Evolutionary conservation across 2,329 filamentous ascomycete genomes (phyloP).

Genomic region (Xylaria multiplex): DNA sequence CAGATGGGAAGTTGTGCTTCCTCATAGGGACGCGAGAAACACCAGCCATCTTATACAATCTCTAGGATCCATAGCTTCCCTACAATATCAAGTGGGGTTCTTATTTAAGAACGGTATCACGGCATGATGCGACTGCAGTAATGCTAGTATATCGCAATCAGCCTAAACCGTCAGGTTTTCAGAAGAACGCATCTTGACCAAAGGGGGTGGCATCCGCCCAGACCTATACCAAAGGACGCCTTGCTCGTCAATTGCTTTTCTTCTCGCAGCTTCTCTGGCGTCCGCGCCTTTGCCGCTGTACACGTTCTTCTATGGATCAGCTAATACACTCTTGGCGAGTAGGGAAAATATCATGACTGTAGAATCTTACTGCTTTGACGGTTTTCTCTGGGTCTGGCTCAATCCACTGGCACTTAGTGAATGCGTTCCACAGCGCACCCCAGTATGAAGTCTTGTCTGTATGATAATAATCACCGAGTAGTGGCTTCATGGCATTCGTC

Average conservation of each 20-base stretch:
- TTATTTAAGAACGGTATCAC: not conserved
- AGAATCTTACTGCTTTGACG: constrained; percentile 32
- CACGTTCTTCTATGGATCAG: constrained; percentile 16
- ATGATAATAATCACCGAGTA: constrained; percentile 66
- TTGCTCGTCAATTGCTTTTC: constrained; percentile 24
- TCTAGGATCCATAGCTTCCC: not conserved
- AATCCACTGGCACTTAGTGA: constrained; percentile 60
- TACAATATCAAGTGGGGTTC: not conserved
- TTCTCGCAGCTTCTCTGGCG: constrained; percentile 1
- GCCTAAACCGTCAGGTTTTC: constrained; percentile 5
- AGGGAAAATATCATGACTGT: not conserved
- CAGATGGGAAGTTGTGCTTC: not conserved
- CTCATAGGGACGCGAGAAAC: too few relatives aligned
- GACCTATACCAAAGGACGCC: constrained; percentile 35
- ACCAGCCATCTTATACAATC: not conserved
- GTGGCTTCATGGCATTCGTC: constrained; percentile 64
- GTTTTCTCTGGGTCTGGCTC: constrained; percentile 51
- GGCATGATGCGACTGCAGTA: too few relatives aligned
- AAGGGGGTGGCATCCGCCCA: constrained; percentile 28
- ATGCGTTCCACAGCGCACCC: constrained; percentile 58
- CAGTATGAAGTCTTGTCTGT: constrained; percentile 57
- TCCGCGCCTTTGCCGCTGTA: constrained; percentile 2
- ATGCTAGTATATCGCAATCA: not conserved
- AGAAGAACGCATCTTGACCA: constrained; percentile 25
- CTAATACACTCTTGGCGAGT: not conserved